Base-by-base conservation (phyloP, 2,329 filamentous ascomycete species). In the Sporothrix mexicana region DNA sequence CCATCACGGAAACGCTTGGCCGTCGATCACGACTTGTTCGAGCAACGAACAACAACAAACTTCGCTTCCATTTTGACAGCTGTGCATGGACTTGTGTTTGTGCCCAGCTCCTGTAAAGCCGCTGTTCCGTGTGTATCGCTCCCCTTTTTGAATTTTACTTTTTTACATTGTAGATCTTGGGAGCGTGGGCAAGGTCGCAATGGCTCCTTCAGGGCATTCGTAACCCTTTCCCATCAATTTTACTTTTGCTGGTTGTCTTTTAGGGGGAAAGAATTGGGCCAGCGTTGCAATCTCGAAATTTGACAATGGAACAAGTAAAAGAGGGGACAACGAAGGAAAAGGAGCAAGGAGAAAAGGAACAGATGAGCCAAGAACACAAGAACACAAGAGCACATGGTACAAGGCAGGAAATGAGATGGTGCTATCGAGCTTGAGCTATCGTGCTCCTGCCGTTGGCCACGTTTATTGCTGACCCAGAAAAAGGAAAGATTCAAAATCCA, bases 91-190 rank as follows among this genome's bases (percentile, higher is more conserved):
- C 30, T 6, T 43, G 30, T 13, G 15, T 23, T 30, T 30, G 55
- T 30, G 10, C 13, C 15, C 25, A 13, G 55, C 55, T 15, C 15
- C 55, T 17, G 55, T 12, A 36, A 61, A 41, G 57, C 25, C 57
- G 57, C 25, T 41, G 41, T 61, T 61, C 55, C 55, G 55, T 59
- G 55, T 25, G 55, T 59, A 59, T 59, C 55, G 55, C 55, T 59
- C 23, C 30, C 7, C 20, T 25, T 55, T 30, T 25, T 23, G 53
- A 36, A 36, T 36, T 6, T 5, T 36, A 7, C 2, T 3, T 30
- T 36, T 6, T 5, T 36, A 7, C 2, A 30, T 30, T 30, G 2
- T 30, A 5, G 5, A 30, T 30, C 2, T 30, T 5, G 30, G 7
- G 7, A 36, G 30, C 30, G 30, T 36, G 30, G 30, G 7, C 30